These are phyloP conservation scores for Coniochaeta sp. DNA, from an alignment of 2,329 filamentous ascomycete genomes.

Conservation along the genomic window DNA sequence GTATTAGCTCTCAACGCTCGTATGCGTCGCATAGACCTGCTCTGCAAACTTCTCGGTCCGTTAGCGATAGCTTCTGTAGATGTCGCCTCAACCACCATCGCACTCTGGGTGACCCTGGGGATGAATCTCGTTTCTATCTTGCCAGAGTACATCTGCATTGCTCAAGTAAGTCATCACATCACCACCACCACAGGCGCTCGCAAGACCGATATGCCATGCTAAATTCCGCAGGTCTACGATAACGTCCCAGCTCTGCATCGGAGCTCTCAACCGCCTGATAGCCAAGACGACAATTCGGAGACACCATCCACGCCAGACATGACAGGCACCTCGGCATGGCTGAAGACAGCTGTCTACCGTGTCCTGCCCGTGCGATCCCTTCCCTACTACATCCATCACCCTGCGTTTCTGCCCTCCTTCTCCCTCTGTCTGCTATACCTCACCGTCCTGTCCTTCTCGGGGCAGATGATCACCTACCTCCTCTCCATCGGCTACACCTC, in stretches of 20 bases:
- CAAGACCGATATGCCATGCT: background rate
- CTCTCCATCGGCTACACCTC: conserved; percentile 45
- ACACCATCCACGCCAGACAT: background rate
- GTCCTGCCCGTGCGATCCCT: conserved; percentile 19
- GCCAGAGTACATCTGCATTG: conserved; percentile 38
- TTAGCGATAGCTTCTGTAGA: conserved; percentile 42
- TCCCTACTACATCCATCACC: conserved; percentile 42
- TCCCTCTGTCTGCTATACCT: conserved; percentile 53
- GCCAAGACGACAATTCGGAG: background rate
- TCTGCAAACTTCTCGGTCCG: conserved; percentile 50
- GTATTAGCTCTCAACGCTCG: conserved; percentile 37
- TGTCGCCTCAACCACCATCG: conserved; percentile 32
- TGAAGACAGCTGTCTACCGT: conserved; percentile 6
- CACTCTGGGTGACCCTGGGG: conserved; percentile 37
- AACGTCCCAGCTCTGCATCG: background rate
- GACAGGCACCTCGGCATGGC: background rate
- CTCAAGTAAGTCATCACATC: conserved; percentile 21
- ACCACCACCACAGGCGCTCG: background rate
- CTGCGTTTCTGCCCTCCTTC: conserved; percentile 53
- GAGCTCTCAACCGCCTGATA: background rate
- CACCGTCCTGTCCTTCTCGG: conserved; percentile 51
- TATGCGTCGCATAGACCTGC: conserved; percentile 51
- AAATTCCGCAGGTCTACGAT: background rate
- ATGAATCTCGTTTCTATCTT: conserved; percentile 39
- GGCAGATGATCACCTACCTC: conserved; percentile 60